Conservation (phyloP, 2,329 filamentous ascomycete genomes). For the Drechslera avenae region DNA sequence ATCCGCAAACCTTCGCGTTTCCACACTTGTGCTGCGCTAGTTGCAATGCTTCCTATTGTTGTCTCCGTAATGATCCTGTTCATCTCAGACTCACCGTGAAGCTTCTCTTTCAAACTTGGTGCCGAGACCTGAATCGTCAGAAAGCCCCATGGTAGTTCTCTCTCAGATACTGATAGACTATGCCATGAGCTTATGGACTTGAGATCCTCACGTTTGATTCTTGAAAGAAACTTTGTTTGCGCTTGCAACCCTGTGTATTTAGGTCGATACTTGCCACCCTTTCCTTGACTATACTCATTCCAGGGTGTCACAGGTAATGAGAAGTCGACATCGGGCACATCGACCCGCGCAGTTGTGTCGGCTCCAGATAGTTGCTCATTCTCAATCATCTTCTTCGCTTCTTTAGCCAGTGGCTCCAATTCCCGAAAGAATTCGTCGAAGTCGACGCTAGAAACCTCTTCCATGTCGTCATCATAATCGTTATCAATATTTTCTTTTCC, state of each 20-base stretch:
- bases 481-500: conserved; percentile 20
- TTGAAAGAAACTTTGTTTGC: conserved; percentile 40
- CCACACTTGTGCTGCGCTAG: conserved; percentile 53
- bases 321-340: conserved; percentile 56
- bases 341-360: conserved; percentile 55
- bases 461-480: conserved; percentile 1
- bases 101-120: conserved; percentile 45
- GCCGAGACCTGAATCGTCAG: conserved; percentile 52
- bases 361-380: conserved; percentile 54
- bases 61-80: conserved; percentile 45
- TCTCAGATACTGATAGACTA: conserved; percentile 48
- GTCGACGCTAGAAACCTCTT: conserved; percentile 10
- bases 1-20: conserved; percentile 56
- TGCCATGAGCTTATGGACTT: conserved; percentile 48
- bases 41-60: conserved; percentile 40
- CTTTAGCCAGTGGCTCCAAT: conserved; percentile 45
- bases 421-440: conserved; percentile 43
- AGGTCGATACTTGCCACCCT: conserved; percentile 3
- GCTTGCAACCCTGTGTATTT: conserved; percentile 34
- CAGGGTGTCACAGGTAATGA: conserved; percentile 54
- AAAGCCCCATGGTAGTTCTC: conserved; percentile 54
- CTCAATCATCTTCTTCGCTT: conserved; percentile 44
- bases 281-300: conserved; percentile 42
- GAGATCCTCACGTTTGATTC: conserved; percentile 43
- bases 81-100: conserved; percentile 50